Evolutionary conservation across 176 grass and related monocot genomes (phyloP), one percentile per base, ranked within the genome.

Genomic region (Lolium perenne): DNA sequence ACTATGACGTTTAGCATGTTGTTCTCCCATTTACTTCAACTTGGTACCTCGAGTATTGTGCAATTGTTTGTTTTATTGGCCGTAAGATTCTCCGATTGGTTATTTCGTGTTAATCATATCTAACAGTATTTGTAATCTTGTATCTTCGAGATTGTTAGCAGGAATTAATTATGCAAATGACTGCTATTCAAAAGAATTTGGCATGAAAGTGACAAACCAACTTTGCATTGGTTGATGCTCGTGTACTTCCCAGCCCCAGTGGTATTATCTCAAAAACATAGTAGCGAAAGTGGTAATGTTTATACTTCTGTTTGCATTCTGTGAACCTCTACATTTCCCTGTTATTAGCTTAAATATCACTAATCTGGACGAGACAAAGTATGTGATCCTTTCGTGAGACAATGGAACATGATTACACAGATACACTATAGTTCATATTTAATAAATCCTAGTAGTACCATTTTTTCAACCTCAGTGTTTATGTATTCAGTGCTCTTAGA

Each of bases 331-430:
- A 10, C n/a, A 17, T 71, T 82, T 75, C 25, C 40, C 13, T 69
- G 1, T 57, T 75, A 80, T 84, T 76, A 98, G 93, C 89, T 95
- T 72, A 98, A 98, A 76, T 98, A 98, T 80, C 91, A 94, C 20
- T 86, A 98, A 17, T 81, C 91, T 38, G 95, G 95, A 68, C 74
- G 80, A 71, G 87, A 98, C 23, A 95, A 85, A 48, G 58, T 83
- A 2, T 94, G 93, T 56, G 68, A 21, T 80, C 95, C 95, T 83
- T 46, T 8, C 15, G 51, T 94, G 8, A 93, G 95, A 71, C 93
- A 94, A 57, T 95, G 95, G 95, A 98, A 98, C 66, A 95, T 95
- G 95, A 94, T 91, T 23, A 92, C n/a, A n/a, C n/a, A n/a, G n/a
- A n/a, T n/a, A 89, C 57, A 94, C 59, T 79, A 7, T 77, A 22